A percentile compares a stretch with the other conserved stretches of the same genome.
Evolutionary conservation across 208 protist genomes (phyloP).

Genomic region (Borovskyia barvae): DNA sequence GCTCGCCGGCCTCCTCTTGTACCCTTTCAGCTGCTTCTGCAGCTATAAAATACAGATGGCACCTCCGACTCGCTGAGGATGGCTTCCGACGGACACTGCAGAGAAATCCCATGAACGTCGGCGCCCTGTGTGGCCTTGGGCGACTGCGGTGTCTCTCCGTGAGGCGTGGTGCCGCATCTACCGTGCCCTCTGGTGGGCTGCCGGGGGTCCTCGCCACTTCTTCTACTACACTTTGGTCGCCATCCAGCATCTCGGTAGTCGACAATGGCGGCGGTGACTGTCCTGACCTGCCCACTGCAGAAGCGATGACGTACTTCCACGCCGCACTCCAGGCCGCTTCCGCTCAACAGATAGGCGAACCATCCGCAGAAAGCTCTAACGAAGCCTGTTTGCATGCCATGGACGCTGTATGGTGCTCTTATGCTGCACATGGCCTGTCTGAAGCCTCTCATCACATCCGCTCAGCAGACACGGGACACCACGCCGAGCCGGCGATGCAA

Average conservation of each 20-base stretch:
- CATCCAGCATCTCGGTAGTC: background rate
- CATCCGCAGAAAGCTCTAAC: background rate
- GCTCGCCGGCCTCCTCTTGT: background rate
- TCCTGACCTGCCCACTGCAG: background rate
- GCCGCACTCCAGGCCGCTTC: background rate
- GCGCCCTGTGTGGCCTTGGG: constrained; percentile 54
- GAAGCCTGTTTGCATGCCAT: constrained; percentile 12
- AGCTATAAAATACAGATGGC: background rate
- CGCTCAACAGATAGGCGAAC: background rate
- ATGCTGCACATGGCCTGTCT: constrained; percentile 36
- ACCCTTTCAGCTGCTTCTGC: background rate
- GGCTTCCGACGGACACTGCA: constrained; percentile 43
- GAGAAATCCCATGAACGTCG: constrained; percentile 34
- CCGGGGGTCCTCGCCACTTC: background rate
- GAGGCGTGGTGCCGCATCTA: background rate
- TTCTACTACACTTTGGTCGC: background rate
- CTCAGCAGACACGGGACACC: constrained; percentile 30
- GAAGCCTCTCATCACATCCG: constrained; percentile 17
- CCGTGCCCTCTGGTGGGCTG: background rate
- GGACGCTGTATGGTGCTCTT: constrained; percentile 26
- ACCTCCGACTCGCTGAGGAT: constrained; percentile 31
- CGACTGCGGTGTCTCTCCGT: constrained; percentile 37
- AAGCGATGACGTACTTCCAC: background rate
- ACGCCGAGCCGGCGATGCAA: constrained; percentile 20
- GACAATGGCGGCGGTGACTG: too few relatives aligned